phyloP scores from a whole-genome alignment of 1,284 basidiomycete species.

The Malassezia vespertilionis region DNA sequence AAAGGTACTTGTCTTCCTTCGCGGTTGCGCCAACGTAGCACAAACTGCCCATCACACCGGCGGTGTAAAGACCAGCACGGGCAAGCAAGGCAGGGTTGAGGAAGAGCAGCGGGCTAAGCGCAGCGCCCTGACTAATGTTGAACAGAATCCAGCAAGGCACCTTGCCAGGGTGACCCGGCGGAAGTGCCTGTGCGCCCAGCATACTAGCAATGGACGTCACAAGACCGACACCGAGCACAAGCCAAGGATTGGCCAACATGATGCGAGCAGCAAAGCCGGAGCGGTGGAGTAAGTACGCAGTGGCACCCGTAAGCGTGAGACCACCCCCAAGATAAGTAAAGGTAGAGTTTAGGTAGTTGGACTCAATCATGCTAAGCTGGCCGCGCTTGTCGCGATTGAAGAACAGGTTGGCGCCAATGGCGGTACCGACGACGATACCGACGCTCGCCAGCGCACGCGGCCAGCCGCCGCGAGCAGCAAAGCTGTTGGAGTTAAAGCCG shows the following conservation, averaged over 20 bases:
- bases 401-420: conserved; percentile 40
- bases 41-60: conserved; percentile 66
- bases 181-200: conserved; percentile 44
- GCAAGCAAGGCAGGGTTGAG: conserved; percentile 71
- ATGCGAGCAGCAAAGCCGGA: conserved; percentile 64
- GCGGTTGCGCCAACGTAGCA: conserved; percentile 83
- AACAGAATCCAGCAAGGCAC: conserved; percentile 54
- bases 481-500: neutral
- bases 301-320: conserved; percentile 62
- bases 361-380: conserved; percentile 24
- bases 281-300: conserved; percentile 66
- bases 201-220: conserved; percentile 51
- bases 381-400: conserved; percentile 43
- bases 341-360: conserved; percentile 61
- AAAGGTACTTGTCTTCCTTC: conserved; percentile 69
- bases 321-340: conserved; percentile 79
- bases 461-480: conserved; percentile 28
- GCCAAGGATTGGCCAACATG: conserved; percentile 74
- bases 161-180: conserved; percentile 47
- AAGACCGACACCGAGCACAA: conserved; percentile 68
- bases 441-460: conserved; percentile 28
- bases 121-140: conserved; percentile 72
- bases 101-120: conserved; percentile 61
- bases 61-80: conserved; percentile 78
- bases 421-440: conserved; percentile 42